Percentiles rank a stretch among this genome's conserved stretches.
Conservation (phyloP, 139 green algal species). For the Volvox reticuliferus region DNA sequence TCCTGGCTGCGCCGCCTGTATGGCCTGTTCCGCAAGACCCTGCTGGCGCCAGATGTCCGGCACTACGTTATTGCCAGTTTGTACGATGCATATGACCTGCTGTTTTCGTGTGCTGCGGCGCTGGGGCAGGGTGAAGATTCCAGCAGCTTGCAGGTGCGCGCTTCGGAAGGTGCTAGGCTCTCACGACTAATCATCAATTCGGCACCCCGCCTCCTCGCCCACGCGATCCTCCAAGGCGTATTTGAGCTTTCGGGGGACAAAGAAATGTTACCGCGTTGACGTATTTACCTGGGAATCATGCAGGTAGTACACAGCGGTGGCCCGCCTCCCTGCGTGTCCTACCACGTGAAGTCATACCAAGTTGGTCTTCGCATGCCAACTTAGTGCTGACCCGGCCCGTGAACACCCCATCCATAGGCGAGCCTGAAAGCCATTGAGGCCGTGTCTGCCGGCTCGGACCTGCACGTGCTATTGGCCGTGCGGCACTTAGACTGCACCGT, state of each 20-base stretch:
- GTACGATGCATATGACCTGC: constrained; percentile 46
- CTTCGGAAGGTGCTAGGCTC: too few species aligned
- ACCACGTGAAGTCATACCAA: too few species aligned
- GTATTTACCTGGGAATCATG: too few species aligned
- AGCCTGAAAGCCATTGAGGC: constrained; percentile 32
- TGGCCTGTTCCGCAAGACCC: constrained; percentile 40
- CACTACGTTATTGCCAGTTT: constrained; percentile 20
- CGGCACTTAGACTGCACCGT: neutral
- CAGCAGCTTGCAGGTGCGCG: constrained; percentile 24
- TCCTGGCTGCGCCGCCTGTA: constrained; percentile 36
- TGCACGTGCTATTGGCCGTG: constrained; percentile 31
- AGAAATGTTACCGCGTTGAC: too few species aligned
- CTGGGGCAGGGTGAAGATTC: constrained; percentile 33
- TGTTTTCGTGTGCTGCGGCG: neutral
- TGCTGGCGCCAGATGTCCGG: constrained; percentile 26
- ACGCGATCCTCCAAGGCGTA: too few species aligned
- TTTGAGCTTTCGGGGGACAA: too few species aligned
- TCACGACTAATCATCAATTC: too few species aligned
- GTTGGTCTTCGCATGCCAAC: too few species aligned
- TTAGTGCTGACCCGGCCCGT: too few species aligned
- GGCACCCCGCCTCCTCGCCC: too few species aligned
- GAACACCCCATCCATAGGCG: neutral
- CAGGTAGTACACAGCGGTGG: too few species aligned
- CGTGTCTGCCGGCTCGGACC: constrained; percentile 41
- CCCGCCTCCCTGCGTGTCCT: too few species aligned